Base-by-base conservation (phyloP, 1,139 yeast genomes). In the Groenewaldozyma auringiensis region DNA sequence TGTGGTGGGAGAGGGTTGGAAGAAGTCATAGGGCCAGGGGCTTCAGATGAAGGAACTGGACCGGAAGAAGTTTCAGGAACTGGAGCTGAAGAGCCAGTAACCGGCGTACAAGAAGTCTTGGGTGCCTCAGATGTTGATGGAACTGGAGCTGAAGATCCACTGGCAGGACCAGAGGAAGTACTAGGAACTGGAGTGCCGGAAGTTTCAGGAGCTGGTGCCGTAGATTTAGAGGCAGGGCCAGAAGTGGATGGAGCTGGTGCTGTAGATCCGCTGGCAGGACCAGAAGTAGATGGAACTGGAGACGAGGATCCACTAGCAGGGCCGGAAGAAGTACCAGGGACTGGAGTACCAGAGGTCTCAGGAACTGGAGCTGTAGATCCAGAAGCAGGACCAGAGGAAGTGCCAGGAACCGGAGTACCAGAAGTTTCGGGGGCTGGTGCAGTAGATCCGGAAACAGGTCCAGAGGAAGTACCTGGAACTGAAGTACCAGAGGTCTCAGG, bases 241-340 rank as follows among this genome's bases (percentile, higher is more conserved):
- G 36, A 17, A 8, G 36, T 33, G 8, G 36, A 33, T n/a, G 36
- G 16, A 17, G 13, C 36, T 14, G 36, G 36, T 4, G 11, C 18
- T 6, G 36, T 9, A n/a, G 31, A 27, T 8, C 13, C 13, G 11
- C 16, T 14, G 11, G 36, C 11, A 33, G 9, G 9, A 25, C 29
- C 29, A 25, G 29, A 14, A 6, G 38, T 14, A 35, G 38, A 35
- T 35, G 38, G 38, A 14, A 11, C 38, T 14, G 38, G 38, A 17
- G 21, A 18, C 4, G 38, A 21, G 6, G 38, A 21, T 8, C 20
- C 20, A 25, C 29, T 11, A 14, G 38, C 38, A 8, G 38, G 38
- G n/a, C 22, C 22, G 14, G 25, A 3, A 20, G 21, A 14, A 8
- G 38, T 14, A 35, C 21, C 4, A 33, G 36, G 36, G 8, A n/a